phyloP scores from a whole-genome alignment of 2,329 filamentous ascomycete genomes.

The Acarospora socialis region DNA sequence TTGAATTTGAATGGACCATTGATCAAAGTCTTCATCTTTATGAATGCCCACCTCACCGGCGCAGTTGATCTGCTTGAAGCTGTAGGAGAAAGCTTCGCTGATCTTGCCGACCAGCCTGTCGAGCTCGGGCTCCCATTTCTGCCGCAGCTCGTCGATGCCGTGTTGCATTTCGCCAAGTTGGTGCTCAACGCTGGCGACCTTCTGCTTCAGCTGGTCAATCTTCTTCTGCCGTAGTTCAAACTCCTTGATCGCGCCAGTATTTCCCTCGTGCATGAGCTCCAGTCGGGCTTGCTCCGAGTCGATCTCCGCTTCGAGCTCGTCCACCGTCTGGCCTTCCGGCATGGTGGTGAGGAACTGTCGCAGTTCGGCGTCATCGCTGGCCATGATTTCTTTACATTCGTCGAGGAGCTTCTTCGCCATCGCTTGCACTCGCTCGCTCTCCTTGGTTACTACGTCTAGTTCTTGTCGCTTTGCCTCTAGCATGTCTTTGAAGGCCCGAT shows the following conservation, averaged over 20 bases:
- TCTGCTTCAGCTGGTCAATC: slow-evolving; percentile 51
- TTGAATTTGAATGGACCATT: slow-evolving; percentile 85
- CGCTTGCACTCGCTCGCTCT: slow-evolving; percentile 13
- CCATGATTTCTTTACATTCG: slow-evolving; percentile 8
- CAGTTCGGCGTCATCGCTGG: slow-evolving; percentile 18
- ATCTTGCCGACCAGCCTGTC: slow-evolving; percentile 67
- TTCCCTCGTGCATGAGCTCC: slow-evolving; percentile 65
- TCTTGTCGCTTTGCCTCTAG: slow-evolving; percentile 23
- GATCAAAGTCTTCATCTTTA: slow-evolving; percentile 76
- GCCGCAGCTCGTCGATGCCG: slow-evolving; percentile 52
- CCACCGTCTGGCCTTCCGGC: slow-evolving; percentile 37
- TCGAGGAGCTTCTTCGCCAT: slow-evolving; percentile 12
- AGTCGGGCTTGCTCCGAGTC: slow-evolving; percentile 59
- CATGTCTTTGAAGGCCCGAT: slow-evolving; percentile 40
- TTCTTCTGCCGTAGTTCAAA: slow-evolving; percentile 58
- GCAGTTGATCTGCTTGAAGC: slow-evolving; percentile 87
- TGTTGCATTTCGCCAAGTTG: slow-evolving; percentile 41
- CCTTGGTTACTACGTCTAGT: slow-evolving; percentile 20
- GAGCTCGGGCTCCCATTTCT: slow-evolving; percentile 69
- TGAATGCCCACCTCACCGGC: slow-evolving; percentile 78
- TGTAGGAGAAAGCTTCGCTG: slow-evolving; percentile 80
- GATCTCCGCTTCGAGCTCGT: slow-evolving; percentile 59
- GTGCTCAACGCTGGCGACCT: slow-evolving; percentile 40
- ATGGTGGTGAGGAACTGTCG: slow-evolving; percentile 30
- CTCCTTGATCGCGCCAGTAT: slow-evolving; percentile 59